Evolutionary conservation across 2,329 filamentous ascomycete genomes (phyloP).

Genomic region (Sporothrix globosa): DNA sequence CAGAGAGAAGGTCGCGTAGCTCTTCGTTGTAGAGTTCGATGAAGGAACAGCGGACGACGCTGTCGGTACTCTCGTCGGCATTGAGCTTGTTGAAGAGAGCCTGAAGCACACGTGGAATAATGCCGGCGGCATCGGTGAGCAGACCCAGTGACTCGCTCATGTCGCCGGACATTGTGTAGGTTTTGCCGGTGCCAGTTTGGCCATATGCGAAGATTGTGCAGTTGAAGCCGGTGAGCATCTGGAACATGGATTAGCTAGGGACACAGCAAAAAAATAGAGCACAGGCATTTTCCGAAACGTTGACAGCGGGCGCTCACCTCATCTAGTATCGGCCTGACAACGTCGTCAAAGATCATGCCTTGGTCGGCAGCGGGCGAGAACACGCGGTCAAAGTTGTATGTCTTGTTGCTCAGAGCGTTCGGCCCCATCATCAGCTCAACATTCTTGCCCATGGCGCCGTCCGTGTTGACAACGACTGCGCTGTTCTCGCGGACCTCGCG

Average conservation of each 20-base stretch:
- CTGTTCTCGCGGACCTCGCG: constrained; percentile 94
- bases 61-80: constrained; percentile 70
- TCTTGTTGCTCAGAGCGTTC: constrained; percentile 90
- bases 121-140: constrained; percentile 87
- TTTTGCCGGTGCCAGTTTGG: constrained; percentile 97
- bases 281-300: neutral
- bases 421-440: constrained; percentile 91
- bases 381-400: constrained; percentile 95
- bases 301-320: constrained; percentile 61
- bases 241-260: constrained; percentile 16
- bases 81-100: constrained; percentile 85
- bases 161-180: constrained; percentile 98
- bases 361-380: constrained; percentile 96
- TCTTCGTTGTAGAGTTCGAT: constrained; percentile 99
- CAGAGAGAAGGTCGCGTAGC: constrained; percentile 81
- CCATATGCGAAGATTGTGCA: constrained; percentile 99
- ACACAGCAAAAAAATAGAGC: neutral
- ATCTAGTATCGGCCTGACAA: constrained; percentile 87
- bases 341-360: constrained; percentile 90
- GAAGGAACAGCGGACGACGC: constrained; percentile 94
- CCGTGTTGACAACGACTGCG: constrained; percentile 84
- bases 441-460: constrained; percentile 81
- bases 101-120: constrained; percentile 89
- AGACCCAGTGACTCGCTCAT: constrained; percentile 86
- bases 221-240: constrained; percentile 95